Base-by-base conservation (phyloP, 2,329 filamentous ascomycete genomes). In the Colletotrichum sp. region DNA sequence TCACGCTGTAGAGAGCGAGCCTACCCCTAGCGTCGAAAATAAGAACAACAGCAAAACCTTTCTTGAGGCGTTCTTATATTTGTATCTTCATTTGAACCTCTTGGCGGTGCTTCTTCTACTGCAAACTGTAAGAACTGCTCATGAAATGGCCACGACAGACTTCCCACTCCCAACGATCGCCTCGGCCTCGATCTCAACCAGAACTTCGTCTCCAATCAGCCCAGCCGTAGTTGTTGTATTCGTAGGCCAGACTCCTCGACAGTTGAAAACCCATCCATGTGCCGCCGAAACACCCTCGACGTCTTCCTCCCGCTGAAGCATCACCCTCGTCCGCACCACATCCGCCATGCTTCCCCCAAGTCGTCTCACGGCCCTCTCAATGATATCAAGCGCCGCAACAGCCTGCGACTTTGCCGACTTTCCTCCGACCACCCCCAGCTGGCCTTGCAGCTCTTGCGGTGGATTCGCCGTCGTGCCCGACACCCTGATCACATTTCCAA, bases 321-420 rank as follows among this genome's bases (percentile, higher is more conserved):
- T 65, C 55, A 69, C 64, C 70, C 64, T 67, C 39, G 73, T 76
- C 70, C 69, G 63, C 6, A 72, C 73, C n/a, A 76, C 73, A 3
- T 76, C 73, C 26, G 63, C 21, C 73, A 73, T 73, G 63, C 26
- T 59, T 2, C 73, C 69, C 3, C 73, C 73, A 6, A 69, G n/a
- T 8, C 70, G 32, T 9, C 26, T 30, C 6, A 73, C 10, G 1
- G 63, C 57, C 12, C 73, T n/a, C 44, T 73, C 73, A 8, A 69
- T 60, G 3, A 34, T 59, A 13, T 73, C 73, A 6, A 73, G 63
- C 32, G 32, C 64, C 13, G 73, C 73, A 8, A 73, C 57, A 6
- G 73, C 57, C 64, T 76, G 73, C 3, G 73, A 65, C 4, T 64
- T 16, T n/a, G 73, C 70, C 16, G 73, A 76, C 9, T 1, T 44